These are phyloP conservation scores for Stagonosporopsis rhizophila DNA, from an alignment of 2,329 filamentous ascomycete species.

Conservation along the genomic window DNA sequence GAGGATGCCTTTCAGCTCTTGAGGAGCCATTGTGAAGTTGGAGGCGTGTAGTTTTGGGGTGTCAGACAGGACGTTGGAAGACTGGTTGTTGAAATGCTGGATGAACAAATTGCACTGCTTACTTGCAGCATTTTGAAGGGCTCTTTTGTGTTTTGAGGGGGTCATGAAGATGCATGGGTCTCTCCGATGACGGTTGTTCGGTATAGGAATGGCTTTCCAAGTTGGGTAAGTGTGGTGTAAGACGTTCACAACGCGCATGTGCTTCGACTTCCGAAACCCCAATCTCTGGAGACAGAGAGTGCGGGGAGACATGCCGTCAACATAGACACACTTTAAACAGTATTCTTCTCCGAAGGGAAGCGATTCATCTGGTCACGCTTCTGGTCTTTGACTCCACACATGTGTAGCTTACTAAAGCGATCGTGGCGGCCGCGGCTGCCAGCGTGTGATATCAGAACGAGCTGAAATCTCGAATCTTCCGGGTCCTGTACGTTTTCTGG, in stretches of 20 bases:
- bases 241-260: background rate
- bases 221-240: constrained; percentile 9
- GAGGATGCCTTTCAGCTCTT: constrained; percentile 52
- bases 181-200: constrained; percentile 7
- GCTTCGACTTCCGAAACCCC: background rate
- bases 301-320: background rate
- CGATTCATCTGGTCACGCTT: constrained; percentile 1
- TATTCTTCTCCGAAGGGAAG: constrained; percentile 11
- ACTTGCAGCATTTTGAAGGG: background rate
- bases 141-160: constrained; percentile 11
- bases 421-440: background rate
- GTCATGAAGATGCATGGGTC: background rate
- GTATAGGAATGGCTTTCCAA: constrained; percentile 13
- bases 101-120: background rate
- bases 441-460: background rate
- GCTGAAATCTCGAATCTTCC: background rate
- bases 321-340: constrained; percentile 7
- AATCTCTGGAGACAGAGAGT: background rate
- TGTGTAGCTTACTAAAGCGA: background rate
- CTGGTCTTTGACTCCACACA: background rate
- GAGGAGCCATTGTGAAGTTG: constrained; percentile 18
- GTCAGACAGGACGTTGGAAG: background rate
- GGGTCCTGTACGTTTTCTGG: background rate
- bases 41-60: background rate
- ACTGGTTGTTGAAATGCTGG: background rate